Base-by-base conservation (phyloP, 2,329 filamentous ascomycete species). In the Alternaria tenuissima region DNA sequence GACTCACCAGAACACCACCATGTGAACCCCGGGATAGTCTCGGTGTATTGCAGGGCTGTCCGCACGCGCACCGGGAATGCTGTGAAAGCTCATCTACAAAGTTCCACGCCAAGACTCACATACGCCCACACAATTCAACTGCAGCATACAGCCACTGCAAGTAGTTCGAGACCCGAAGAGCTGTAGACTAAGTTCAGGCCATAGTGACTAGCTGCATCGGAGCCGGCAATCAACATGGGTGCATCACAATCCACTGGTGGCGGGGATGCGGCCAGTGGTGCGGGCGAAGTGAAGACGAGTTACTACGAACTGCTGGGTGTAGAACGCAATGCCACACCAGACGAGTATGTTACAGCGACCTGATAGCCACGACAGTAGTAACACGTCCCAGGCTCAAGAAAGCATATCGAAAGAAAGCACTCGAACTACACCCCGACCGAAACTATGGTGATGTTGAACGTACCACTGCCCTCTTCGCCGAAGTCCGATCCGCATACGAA, bases 341-440 rank as follows among this genome's bases (percentile, higher is more conserved):
- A 96, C 57, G 94, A 97, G 89, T 93, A 79, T 75, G 86, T 75
- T 34, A 12, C 28, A 34, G 12, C 32, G 18, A 7, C 38, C 26
- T 7, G 18, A 16, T 32, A 24, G 26, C 38, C 4, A 8, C 18
- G 14, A 14, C 32, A 14, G 11, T 11, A 49, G 51, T 60, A 60
- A 58, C 39, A 34, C 9, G 18, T 12, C 26, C 61, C 60, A 94
- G 91, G 65, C 93, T 99, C 73, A 97, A 97, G 74, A 96, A 93
- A 73, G 93, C 94, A 14, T 99, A 99, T 79, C 88, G 93, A 65
- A 89, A 83, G 63, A 97, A 94, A 76, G 95, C 95, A 1, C 87
- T 99, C 49, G 93, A 97, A 77, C 85, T 98, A 9, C 95, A 99
- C 77, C 95, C 95, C 0, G 95, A 99, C 79, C 91, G 94, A 68